Base-by-base conservation (phyloP, 495 filamentous ascomycete genomes). In the Clavariopsis aquatica region DNA sequence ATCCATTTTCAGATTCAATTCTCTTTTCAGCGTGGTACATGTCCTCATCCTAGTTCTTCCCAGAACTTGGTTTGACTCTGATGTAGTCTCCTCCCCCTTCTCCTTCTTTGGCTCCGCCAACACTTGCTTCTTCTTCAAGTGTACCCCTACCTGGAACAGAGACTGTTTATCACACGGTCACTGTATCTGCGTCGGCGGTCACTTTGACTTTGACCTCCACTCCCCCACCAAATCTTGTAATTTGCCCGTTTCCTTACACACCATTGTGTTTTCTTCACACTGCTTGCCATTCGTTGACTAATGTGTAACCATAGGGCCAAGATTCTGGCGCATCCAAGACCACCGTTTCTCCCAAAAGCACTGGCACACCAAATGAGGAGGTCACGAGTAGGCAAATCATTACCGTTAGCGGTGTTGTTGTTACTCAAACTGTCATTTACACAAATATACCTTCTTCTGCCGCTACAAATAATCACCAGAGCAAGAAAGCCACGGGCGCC, bases 91-190 rank as follows among this genome's bases (percentile, higher is more conserved):
- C 62, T n/a, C n/a, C n/a, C n/a, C n/a, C n/a, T n/a, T n/a, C n/a
- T n/a, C n/a, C n/a, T n/a, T n/a, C n/a, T 51, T 60, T 64, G 49
- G 57, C 62, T 65, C 63, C 61, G 58, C 59, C 63, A 64, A 66
- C 57, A 64, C 53, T 64, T 36, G 20, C 17, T 41, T 47, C 59
- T 51, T 47, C 65, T 43, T 15, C 52, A 0, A 27, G 15, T 29
- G 52, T 55, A 31, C 45, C 57, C 17, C 45, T 15, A 13, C 49
- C n/a, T 15, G 57, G 62, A 19, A 54, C 60, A 61, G 51, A 63
- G 61, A 71, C 64, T 57, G 65, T 71, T 52, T 13, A 65, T 20
- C 19, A 61, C n/a, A 71, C 64, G 12, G 64, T 67, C 55, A 68
- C 69, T 58, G 64, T 20, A 46, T 49, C 65, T 8, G 41, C 58